A percentile compares a stretch with the other conserved stretches of the same genome.
Conservation (phyloP, 2,329 filamentous ascomycete genomes). For the Fusarium cicatricum region DNA sequence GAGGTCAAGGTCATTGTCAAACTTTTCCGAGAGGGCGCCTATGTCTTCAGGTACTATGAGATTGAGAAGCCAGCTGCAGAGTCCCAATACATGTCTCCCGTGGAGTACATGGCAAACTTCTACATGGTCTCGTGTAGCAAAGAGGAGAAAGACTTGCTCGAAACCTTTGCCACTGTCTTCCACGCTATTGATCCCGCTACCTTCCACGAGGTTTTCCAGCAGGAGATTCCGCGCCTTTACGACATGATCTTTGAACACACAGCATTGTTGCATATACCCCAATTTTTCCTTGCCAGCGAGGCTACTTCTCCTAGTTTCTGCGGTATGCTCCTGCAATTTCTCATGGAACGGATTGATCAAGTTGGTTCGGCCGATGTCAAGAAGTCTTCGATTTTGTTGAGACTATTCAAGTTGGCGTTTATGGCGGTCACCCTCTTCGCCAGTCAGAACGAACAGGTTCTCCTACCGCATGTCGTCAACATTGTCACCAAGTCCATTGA, state of each 20-base stretch:
- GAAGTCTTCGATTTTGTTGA: slow-evolving; percentile 89
- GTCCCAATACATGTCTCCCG: slow-evolving; percentile 78
- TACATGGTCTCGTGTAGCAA: slow-evolving; percentile 94
- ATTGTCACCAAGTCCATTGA: slow-evolving; percentile 98
- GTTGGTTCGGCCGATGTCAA: slow-evolving; percentile 92
- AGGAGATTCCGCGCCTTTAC: slow-evolving; percentile 95
- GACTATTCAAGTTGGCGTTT: slow-evolving; percentile 97
- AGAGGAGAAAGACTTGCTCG: slow-evolving; percentile 96
- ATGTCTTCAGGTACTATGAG: slow-evolving; percentile 96
- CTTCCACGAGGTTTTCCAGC: slow-evolving; percentile 98
- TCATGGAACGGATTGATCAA: slow-evolving; percentile 96
- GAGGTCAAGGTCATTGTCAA: slow-evolving; percentile 97
- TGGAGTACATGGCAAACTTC: slow-evolving; percentile 93
- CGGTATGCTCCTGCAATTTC: slow-evolving; percentile 95
- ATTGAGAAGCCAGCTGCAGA: slow-evolving; percentile 81
- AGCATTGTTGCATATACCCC: slow-evolving; percentile 90
- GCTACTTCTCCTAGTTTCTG: slow-evolving; percentile 97
- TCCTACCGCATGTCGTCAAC: slow-evolving; percentile 94
- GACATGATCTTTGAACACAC: slow-evolving; percentile 98
- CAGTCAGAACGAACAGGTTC: slow-evolving; percentile 91
- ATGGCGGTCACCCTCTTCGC: slow-evolving; percentile 99
- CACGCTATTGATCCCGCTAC: slow-evolving; percentile 98
- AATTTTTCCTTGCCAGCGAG: slow-evolving; percentile 99
- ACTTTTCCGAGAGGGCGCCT: slow-evolving; percentile 94
- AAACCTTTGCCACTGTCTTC: slow-evolving; percentile 98